Conservation (phyloP, 2,329 filamentous ascomycete species). For the Calonectria pteridis region DNA sequence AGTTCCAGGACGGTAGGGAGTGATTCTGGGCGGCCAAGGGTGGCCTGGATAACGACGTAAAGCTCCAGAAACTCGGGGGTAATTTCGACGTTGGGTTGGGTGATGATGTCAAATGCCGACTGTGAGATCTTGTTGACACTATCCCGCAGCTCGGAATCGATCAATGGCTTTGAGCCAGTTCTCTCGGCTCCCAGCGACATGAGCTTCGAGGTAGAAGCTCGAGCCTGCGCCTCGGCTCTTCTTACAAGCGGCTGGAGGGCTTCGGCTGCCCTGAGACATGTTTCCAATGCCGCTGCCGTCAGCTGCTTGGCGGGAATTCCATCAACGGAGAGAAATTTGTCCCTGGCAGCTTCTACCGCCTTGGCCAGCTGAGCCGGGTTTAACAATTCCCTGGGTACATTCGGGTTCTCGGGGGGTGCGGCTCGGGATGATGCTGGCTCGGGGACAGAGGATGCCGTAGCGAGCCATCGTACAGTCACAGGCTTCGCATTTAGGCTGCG, state of each 20-base stretch:
- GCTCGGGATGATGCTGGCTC: slow-evolving; percentile 33
- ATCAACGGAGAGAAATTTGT: slow-evolving; percentile 58
- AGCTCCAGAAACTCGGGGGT: slow-evolving; percentile 76
- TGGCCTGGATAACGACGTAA: slow-evolving; percentile 83
- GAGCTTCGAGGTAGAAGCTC: slow-evolving; percentile 66
- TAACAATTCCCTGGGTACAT: slow-evolving; percentile 44
- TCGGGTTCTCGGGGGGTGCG: slow-evolving; percentile 30
- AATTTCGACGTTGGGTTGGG: slow-evolving; percentile 83
- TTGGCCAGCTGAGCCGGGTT: slow-evolving; percentile 56
- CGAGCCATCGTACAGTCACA: slow-evolving; percentile 43
- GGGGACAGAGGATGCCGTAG: slow-evolving; percentile 41
- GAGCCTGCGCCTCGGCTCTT: slow-evolving; percentile 54
- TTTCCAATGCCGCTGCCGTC: slow-evolving; percentile 58
- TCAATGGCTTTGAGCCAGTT: slow-evolving; percentile 46
- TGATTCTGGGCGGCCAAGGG: slow-evolving; percentile 78
- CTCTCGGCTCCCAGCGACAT: slow-evolving; percentile 59
- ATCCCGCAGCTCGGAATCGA: slow-evolving; percentile 54
- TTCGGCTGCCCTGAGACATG: slow-evolving; percentile 60
- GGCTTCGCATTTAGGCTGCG: slow-evolving; percentile 27
- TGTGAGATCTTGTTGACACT: slow-evolving; percentile 67
- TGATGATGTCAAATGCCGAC: slow-evolving; percentile 77
- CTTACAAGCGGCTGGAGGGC: slow-evolving; percentile 56
- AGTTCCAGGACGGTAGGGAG: slow-evolving; percentile 85
- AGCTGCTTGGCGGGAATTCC: slow-evolving; percentile 60
- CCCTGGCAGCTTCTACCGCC: slow-evolving; percentile 57